These are phyloP conservation scores for Eutypa lata DNA, from an alignment of 2,329 filamentous ascomycete genomes.

Conservation along the genomic window DNA sequence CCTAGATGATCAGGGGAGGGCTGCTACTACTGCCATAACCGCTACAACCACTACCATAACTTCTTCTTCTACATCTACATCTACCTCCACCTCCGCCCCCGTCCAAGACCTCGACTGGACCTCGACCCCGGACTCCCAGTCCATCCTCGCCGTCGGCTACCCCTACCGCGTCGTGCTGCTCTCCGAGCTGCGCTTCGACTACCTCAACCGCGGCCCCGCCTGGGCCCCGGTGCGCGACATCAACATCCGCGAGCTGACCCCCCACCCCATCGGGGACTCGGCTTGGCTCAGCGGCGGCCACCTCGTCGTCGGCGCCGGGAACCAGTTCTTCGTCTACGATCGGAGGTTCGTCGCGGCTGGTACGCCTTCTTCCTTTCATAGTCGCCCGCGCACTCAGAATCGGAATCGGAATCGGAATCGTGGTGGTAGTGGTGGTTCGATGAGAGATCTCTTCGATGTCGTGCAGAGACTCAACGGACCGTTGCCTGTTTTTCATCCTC, in stretches of 20 bases:
- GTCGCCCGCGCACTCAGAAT: too few relatives aligned
- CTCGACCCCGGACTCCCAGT: conserved; percentile 83
- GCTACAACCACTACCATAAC: not conserved
- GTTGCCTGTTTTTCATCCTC: conserved; percentile 86
- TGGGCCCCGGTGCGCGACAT: conserved; percentile 87
- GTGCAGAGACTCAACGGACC: conserved; percentile 83
- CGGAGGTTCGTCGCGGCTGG: conserved; percentile 54
- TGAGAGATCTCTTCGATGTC: conserved; percentile 72
- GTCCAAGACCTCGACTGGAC: conserved; percentile 93
- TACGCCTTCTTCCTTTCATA: not conserved
- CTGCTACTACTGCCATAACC: not conserved
- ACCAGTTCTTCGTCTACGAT: conserved; percentile 84
- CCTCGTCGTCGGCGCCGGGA: conserved; percentile 83
- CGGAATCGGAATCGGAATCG: conserved; percentile 14
- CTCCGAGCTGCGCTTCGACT: conserved; percentile 87
- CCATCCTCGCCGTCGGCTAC: conserved; percentile 88
- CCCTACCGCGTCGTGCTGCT: conserved; percentile 80
- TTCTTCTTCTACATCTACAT: conserved; percentile 46
- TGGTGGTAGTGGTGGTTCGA: conserved; percentile 43
- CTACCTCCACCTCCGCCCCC: conserved; percentile 58
- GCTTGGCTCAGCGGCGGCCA: conserved; percentile 86
- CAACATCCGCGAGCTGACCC: conserved; percentile 74
- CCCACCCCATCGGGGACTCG: conserved; percentile 88
- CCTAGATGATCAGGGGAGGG: not conserved
- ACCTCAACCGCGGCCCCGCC: conserved; percentile 81